phyloP scores from a whole-genome alignment of 129 eudicot genomes.

The Apium graveolens region DNA sequence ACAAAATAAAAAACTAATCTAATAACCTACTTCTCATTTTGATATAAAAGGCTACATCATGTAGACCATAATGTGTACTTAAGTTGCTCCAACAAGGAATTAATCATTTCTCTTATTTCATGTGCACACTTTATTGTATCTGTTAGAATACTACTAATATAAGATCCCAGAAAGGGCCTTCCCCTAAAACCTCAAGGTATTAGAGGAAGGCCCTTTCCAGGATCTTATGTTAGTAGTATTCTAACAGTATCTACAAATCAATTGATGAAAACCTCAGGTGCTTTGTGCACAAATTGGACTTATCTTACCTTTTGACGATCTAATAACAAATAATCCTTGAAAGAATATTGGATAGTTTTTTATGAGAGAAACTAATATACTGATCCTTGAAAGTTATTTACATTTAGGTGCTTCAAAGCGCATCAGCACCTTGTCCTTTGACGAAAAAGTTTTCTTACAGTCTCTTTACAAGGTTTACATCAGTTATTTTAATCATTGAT shows the following conservation, averaged over 20 bases:
- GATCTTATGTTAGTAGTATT: too few species aligned
- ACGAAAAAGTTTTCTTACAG: conserved; percentile 58
- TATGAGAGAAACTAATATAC: neutral
- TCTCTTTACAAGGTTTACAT: conserved; percentile 71
- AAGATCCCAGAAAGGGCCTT: too few species aligned
- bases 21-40: too few species aligned
- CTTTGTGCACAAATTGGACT: neutral
- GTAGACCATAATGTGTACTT: too few species aligned
- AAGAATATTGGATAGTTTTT: neutral
- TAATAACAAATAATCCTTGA: neutral
- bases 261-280: neutral
- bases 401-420: conserved; percentile 52
- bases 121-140: too few species aligned
- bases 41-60: too few species aligned
- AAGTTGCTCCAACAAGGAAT: too few species aligned
- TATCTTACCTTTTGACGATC: neutral
- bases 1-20: neutral
- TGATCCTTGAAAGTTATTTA: conserved; percentile 17
- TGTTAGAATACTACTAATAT: too few species aligned
- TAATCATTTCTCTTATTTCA: too few species aligned
- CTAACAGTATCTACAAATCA: too few species aligned
- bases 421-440: conserved; percentile 49
- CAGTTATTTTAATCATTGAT: neutral
- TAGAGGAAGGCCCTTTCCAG: too few species aligned
- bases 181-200: too few species aligned